These are phyloP conservation scores for Alnus glutinosa DNA, from an alignment of 306 rosid genomes.

Conservation along the genomic window DNA sequence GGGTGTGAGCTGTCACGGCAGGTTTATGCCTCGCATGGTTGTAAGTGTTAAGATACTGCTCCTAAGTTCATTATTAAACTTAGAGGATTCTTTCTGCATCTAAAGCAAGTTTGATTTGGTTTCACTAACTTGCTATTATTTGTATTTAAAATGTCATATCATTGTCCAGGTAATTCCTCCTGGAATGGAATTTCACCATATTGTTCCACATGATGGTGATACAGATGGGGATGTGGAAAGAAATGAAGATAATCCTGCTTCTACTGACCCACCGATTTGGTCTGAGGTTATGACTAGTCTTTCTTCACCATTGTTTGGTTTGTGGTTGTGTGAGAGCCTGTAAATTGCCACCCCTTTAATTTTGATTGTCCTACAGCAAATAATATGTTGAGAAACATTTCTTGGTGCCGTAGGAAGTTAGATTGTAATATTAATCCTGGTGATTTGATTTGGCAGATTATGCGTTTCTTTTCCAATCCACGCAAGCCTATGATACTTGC, in stretches of 20 bases:
- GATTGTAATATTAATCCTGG: constrained; percentile 6
- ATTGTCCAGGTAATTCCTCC: constrained; percentile 61
- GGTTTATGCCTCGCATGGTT: constrained; percentile 65
- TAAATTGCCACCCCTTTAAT: background rate
- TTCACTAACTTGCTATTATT: background rate
- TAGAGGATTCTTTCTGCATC: background rate
- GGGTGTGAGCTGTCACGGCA: constrained; percentile 59
- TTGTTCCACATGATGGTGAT: constrained; percentile 51
- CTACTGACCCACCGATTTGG: constrained; percentile 57
- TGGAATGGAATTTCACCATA: constrained; percentile 70
- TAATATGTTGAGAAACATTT: background rate
- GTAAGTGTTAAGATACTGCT: constrained; percentile 41
- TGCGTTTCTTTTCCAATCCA: constrained; percentile 70
- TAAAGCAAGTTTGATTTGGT: background rate
- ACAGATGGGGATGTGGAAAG: constrained; percentile 46
- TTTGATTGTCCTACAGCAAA: background rate
- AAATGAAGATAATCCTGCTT: constrained; percentile 40
- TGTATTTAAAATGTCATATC: background rate
- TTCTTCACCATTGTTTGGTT: constrained; percentile 8
- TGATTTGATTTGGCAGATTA: constrained; percentile 40
- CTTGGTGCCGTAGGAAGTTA: background rate
- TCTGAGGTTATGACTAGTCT: constrained; percentile 45
- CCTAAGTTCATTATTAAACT: constrained; percentile 1
- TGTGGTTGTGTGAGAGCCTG: background rate
- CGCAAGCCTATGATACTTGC: constrained; percentile 75